phyloP scores from a whole-genome alignment of 1,284 basidiomycete species.

The Volvariella volvacea region DNA sequence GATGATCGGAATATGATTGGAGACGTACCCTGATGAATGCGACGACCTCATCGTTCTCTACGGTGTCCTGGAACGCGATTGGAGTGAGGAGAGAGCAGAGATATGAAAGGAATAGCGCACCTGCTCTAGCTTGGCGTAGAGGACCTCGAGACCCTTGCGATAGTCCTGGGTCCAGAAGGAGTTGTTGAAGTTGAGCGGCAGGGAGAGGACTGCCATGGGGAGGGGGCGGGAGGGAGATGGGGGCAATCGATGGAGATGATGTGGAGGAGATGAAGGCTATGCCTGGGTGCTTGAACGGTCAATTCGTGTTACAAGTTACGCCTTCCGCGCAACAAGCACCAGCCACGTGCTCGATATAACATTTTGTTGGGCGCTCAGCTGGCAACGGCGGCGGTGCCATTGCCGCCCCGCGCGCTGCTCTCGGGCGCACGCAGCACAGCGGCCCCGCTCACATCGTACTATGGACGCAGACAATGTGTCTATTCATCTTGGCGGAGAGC shows the following conservation, averaged over 20 bases:
- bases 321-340: not conserved
- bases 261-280: constrained; percentile 5
- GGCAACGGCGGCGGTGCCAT: no score
- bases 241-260: not conserved
- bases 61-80: constrained; percentile 45
- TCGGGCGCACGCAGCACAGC: no score
- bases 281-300: not conserved
- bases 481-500: no score
- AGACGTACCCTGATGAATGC: constrained; percentile 70
- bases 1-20: not conserved
- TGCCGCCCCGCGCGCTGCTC: no score
- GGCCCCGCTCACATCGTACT: no score
- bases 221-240: not conserved
- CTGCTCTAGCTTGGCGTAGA: constrained; percentile 76
- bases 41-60: constrained; percentile 77
- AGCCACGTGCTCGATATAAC: not conserved
- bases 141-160: constrained; percentile 69
- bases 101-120: constrained; percentile 29
- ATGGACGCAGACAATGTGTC: no score
- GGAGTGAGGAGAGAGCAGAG: constrained; percentile 14
- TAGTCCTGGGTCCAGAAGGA: constrained; percentile 93
- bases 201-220: constrained; percentile 75
- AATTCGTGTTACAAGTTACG: not conserved
- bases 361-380: no score
- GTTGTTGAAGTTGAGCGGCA: constrained; percentile 81